Percentiles rank a stretch among this genome's conserved stretches.
Conservation (phyloP, 2,329 filamentous ascomycete genomes). For the Colletotrichum neosansevieriae region DNA sequence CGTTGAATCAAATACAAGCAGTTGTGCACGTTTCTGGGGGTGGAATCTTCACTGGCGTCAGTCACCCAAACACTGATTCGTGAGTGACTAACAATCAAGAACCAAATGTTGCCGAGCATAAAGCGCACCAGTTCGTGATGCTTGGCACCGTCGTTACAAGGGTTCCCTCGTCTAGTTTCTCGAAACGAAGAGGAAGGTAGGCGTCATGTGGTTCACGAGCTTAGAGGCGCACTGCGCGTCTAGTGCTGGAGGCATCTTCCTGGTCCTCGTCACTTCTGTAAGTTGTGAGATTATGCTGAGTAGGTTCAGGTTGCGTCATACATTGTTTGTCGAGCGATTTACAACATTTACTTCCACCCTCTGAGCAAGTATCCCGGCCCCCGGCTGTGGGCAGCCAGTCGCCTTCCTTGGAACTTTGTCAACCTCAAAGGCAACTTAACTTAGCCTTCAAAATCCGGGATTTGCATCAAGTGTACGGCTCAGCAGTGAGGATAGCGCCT, state of each 20-base stretch:
- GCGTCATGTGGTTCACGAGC: background rate
- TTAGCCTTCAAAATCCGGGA: slow-evolving; percentile 56
- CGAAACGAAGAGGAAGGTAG: no score
- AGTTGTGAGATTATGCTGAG: background rate
- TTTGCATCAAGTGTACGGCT: slow-evolving; percentile 51
- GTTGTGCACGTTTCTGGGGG: background rate
- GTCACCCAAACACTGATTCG: slow-evolving; percentile 9
- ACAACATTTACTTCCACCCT: slow-evolving; percentile 58
- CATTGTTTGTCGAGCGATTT: slow-evolving; percentile 32
- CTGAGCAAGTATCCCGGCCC: slow-evolving; percentile 80
- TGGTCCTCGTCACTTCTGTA: background rate
- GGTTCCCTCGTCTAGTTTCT: background rate
- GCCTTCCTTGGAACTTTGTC: slow-evolving; percentile 57
- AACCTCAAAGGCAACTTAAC: slow-evolving; percentile 48
- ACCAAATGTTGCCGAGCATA: background rate
- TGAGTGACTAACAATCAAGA: background rate
- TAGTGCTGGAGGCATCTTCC: background rate
- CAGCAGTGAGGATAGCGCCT: slow-evolving; percentile 49
- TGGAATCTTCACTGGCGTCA: slow-evolving; percentile 6
- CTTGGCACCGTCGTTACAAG: slow-evolving; percentile 1
- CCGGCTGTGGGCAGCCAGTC: slow-evolving; percentile 66
- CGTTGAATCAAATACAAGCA: background rate
- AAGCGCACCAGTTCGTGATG: slow-evolving; percentile 6
- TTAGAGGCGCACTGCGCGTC: background rate
- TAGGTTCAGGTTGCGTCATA: background rate